Percentiles rank a stretch among this genome's conserved stretches.
Conservation (phyloP, 2,329 filamentous ascomycete species). For the Aspergillus brunneoviolaceus region DNA sequence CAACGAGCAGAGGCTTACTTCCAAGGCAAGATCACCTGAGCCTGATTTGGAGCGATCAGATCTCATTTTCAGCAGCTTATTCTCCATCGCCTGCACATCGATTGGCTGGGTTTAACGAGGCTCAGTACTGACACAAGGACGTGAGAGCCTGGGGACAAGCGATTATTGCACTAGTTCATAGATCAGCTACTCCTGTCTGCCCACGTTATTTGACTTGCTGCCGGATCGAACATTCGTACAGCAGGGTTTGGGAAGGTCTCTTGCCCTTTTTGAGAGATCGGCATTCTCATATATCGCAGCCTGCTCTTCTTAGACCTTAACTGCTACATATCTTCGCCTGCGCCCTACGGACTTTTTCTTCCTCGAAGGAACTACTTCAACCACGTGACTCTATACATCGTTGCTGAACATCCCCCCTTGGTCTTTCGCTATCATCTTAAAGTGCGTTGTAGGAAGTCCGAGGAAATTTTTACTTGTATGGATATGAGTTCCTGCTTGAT, state of each 20-base stretch:
- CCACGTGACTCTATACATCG: slow-evolving; percentile 6
- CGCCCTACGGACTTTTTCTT: slow-evolving; percentile 14
- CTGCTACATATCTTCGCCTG: slow-evolving; percentile 10
- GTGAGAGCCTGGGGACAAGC: slow-evolving; percentile 1
- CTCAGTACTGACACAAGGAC: slow-evolving; percentile 10
- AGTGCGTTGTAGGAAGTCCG: slow-evolving; percentile 9
- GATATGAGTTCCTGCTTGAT: slow-evolving; percentile 18
- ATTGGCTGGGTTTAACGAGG: slow-evolving; percentile 18
- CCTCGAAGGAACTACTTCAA: background rate
- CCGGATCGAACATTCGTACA: slow-evolving; percentile 13
- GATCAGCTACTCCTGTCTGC: slow-evolving; percentile 7
- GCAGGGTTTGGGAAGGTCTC: slow-evolving; percentile 7
- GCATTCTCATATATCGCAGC: slow-evolving; percentile 14
- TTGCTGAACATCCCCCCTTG: slow-evolving; percentile 3
- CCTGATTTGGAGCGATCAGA: slow-evolving; percentile 5
- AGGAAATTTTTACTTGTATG: slow-evolving; percentile 13
- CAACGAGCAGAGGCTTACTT: slow-evolving; percentile 10
- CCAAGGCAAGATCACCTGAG: slow-evolving; percentile 15
- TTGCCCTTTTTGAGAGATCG: slow-evolving; percentile 14
- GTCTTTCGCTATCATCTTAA: slow-evolving; percentile 4
- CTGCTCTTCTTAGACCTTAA: slow-evolving; percentile 8
- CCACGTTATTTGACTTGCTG: slow-evolving; percentile 7
- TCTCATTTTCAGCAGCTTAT: slow-evolving; percentile 11
- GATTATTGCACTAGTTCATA: slow-evolving; percentile 7
- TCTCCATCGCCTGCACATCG: slow-evolving; percentile 2